Evolutionary conservation across 2,329 filamentous ascomycete species (phyloP).

Genomic region (Meredithiella fracta): DNA sequence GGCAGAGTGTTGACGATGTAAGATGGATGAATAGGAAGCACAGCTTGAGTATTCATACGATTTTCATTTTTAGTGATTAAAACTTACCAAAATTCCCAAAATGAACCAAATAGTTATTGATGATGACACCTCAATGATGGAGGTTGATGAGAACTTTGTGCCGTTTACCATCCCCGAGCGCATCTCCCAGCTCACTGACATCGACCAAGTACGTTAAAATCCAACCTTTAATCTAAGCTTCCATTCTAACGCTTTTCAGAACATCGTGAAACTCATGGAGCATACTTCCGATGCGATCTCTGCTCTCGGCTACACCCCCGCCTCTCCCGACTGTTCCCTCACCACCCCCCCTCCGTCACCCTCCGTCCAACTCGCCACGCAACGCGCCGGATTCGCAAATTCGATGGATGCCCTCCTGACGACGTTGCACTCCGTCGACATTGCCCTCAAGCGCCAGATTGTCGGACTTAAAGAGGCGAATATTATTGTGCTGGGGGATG

Average conservation of each 20-base stretch:
- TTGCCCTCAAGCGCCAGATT: slow-evolving; percentile 51
- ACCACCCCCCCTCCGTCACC: slow-evolving; percentile 13
- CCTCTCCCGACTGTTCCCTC: neutral
- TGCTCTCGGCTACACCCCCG: slow-evolving; percentile 23
- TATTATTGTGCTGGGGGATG: slow-evolving; percentile 40
- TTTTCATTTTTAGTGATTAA: neutral
- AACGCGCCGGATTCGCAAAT: slow-evolving; percentile 39
- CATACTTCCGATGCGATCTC: slow-evolving; percentile 32
- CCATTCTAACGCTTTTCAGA: slow-evolving; percentile 5
- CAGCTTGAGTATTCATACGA: neutral
- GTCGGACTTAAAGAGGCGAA: slow-evolving; percentile 67
- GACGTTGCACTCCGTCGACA: slow-evolving; percentile 57
- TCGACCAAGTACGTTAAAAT: slow-evolving; percentile 43
- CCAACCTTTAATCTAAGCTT: slow-evolving; percentile 7
- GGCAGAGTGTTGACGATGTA: neutral
- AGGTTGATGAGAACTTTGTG: neutral
- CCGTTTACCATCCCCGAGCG: slow-evolving; percentile 61
- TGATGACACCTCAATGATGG: slow-evolving; percentile 2
- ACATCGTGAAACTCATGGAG: slow-evolving; percentile 24
- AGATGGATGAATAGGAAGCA: neutral
- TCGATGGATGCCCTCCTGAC: slow-evolving; percentile 52
- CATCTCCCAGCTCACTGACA: slow-evolving; percentile 62
- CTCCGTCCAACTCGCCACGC: slow-evolving; percentile 23
- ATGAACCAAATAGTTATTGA: slow-evolving; percentile 8
- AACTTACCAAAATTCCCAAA: neutral